phyloP scores from a whole-genome alignment of 2,329 filamentous ascomycete species.

The Pyrenochaeta sp. region DNA sequence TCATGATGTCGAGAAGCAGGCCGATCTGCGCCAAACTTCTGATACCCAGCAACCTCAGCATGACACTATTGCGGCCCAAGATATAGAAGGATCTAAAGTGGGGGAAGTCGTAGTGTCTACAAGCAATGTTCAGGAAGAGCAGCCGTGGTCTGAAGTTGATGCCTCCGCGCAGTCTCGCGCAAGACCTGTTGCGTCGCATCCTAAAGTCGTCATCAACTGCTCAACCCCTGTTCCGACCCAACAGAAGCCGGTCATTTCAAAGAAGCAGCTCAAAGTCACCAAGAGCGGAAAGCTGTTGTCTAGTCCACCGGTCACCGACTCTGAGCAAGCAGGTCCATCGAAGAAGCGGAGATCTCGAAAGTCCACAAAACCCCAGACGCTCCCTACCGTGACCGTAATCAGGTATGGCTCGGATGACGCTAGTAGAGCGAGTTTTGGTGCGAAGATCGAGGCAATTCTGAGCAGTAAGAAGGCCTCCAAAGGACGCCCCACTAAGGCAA shows the following conservation, averaged over 20 bases:
- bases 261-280: conserved; percentile 50
- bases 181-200: background rate
- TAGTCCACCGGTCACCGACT: conserved; percentile 37
- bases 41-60: no score
- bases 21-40: no score
- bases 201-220: background rate
- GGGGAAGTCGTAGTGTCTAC: no score
- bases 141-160: background rate
- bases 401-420: conserved; percentile 64
- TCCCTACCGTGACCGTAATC: conserved; percentile 60
- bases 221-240: conserved; percentile 1
- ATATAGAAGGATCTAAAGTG: no score
- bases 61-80: no score
- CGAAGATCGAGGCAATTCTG: conserved; percentile 70
- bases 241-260: conserved; percentile 25
- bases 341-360: conserved; percentile 50
- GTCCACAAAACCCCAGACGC: conserved; percentile 31
- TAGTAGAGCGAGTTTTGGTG: conserved; percentile 60
- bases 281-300: conserved; percentile 57
- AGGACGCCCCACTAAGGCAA: conserved; percentile 22
- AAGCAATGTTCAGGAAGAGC: no score
- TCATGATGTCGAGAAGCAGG: no score
- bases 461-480: conserved; percentile 36
- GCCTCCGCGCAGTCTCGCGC: background rate
- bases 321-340: conserved; percentile 47